Conservation (phyloP, 2,329 filamentous ascomycete genomes). For the Calonectria ilicicola region DNA sequence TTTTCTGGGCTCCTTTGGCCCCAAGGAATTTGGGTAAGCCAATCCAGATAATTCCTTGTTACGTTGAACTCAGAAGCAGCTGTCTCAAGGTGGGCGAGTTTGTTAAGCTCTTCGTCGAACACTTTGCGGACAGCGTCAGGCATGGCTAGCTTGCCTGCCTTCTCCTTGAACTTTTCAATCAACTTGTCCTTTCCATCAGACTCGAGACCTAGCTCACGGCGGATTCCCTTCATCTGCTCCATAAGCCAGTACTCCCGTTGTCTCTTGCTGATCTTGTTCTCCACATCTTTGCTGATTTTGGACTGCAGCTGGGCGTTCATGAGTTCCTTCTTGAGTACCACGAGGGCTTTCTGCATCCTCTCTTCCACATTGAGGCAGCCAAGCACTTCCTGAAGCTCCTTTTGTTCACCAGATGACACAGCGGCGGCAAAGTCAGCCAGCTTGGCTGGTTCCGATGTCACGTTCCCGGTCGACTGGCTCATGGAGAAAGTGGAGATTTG, state of each 20-base stretch:
- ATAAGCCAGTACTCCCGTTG: constrained; percentile 98
- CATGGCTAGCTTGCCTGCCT: constrained; percentile 94
- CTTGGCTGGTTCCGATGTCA: constrained; percentile 94
- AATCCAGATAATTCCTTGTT: constrained; percentile 97
- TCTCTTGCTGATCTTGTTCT: constrained; percentile 95
- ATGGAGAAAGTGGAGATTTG: constrained; percentile 98
- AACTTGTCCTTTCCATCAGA: constrained; percentile 98
- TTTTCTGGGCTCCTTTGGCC: constrained; percentile 95
- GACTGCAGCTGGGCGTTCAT: constrained; percentile 98
- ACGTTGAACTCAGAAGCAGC: constrained; percentile 99
- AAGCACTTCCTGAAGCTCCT: constrained; percentile 92
- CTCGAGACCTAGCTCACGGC: constrained; percentile 93
- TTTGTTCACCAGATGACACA: constrained; percentile 92
- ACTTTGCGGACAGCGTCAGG: constrained; percentile 96
- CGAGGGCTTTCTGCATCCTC: constrained; percentile 88
- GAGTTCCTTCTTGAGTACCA: constrained; percentile 96
- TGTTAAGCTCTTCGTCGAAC: constrained; percentile 98
- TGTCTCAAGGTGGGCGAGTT: constrained; percentile 93
- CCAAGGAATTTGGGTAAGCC: constrained; percentile 99
- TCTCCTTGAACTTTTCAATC: constrained; percentile 97
- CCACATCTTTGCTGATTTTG: constrained; percentile 98
- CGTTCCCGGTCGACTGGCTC: constrained; percentile 93
- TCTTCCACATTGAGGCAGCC: constrained; percentile 92
- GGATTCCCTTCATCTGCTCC: constrained; percentile 99
- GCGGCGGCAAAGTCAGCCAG: constrained; percentile 97